Evolutionary conservation across 306 rosid genomes (phyloP).

Genomic region (Trifolium fragiferum): DNA sequence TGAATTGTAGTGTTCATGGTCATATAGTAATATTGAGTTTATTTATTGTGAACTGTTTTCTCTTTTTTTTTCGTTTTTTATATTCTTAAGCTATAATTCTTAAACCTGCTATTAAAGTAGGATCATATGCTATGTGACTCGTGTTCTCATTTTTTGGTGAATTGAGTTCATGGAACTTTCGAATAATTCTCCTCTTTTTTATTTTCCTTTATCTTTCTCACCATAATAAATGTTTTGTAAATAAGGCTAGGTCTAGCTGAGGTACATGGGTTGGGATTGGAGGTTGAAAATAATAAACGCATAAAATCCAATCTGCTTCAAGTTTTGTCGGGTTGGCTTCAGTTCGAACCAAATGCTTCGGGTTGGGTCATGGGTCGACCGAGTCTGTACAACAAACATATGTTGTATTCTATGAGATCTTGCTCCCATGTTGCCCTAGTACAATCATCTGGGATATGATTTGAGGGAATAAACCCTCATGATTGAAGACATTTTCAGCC

Average conservation of each 20-base stretch:
- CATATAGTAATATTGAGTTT: neutral
- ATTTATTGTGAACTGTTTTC: neutral
- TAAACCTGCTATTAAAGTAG: neutral
- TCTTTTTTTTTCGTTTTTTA: neutral
- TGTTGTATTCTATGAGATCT: too few species aligned
- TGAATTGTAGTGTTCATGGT: neutral
- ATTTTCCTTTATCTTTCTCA: neutral
- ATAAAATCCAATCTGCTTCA: too few species aligned
- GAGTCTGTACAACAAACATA: too few species aligned
- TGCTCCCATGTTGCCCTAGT: too few species aligned
- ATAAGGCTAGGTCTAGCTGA: neutral
- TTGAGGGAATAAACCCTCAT: too few species aligned
- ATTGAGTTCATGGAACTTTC: neutral
- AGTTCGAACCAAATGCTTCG: too few species aligned
- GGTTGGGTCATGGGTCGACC: too few species aligned
- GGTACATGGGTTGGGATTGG: too few species aligned
- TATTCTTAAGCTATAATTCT: neutral
- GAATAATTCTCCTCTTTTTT: neutral
- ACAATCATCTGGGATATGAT: too few species aligned
- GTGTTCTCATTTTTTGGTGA: neutral
- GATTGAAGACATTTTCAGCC: too few species aligned
- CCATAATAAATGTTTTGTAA: neutral
- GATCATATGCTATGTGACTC: neutral
- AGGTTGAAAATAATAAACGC: too few species aligned
- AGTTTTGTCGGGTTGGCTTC: too few species aligned